A percentile compares a stretch with the other conserved stretches of the same genome.
phyloP scores from a whole-genome alignment of 495 filamentous ascomycete species.

The Xylaria castorea region DNA sequence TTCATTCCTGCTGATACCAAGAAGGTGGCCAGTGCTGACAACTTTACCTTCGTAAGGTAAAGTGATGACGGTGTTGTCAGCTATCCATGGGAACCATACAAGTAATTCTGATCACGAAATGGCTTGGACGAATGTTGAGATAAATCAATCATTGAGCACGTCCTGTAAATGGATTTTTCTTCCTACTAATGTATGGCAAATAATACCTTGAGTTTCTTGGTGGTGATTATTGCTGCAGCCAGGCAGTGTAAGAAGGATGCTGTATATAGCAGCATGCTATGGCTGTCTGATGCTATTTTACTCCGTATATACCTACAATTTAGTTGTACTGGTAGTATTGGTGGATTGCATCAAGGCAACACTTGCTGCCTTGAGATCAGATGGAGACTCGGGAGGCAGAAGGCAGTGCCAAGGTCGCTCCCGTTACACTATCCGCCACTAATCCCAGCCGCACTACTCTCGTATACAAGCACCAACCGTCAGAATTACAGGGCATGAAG shows the following conservation, averaged over 20 bases:
- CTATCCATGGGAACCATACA: no score
- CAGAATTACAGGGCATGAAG: not conserved
- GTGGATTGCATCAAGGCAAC: slow-evolving; percentile 6
- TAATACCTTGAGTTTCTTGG: not conserved
- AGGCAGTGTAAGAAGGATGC: not conserved
- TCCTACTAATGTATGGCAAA: not conserved
- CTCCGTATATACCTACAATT: no score
- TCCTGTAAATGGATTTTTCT: not conserved
- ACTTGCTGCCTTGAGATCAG: slow-evolving; percentile 21
- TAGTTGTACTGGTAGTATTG: not conserved
- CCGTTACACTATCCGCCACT: slow-evolving; percentile 7
- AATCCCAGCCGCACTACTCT: not conserved
- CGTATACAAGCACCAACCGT: not conserved
- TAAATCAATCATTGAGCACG: not conserved
- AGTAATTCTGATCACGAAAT: no score
- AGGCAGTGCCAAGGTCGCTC: slow-evolving; percentile 2
- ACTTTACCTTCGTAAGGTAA: not conserved
- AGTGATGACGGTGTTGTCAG: not conserved
- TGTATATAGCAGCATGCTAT: no score
- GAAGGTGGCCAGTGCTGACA: not conserved
- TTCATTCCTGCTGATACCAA: not conserved
- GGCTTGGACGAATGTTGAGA: no score
- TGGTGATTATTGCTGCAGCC: not conserved
- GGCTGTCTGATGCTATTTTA: no score
- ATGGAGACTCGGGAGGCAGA: slow-evolving; percentile 11